Conservation (phyloP, 164 flowering plant species). For the Cinnamomum chago region DNA sequence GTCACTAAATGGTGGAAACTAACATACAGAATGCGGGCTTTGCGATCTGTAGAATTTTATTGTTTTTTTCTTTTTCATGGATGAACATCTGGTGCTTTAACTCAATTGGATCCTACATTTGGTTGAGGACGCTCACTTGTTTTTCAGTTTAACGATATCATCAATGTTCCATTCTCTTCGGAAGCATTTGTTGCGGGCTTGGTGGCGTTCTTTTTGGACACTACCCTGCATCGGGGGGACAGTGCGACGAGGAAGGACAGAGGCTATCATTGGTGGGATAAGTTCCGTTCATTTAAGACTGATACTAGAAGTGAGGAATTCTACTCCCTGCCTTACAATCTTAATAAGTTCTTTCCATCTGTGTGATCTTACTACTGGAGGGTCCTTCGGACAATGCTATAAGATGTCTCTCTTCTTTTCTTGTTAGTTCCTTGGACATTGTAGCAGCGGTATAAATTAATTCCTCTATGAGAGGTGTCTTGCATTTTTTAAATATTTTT, state of each 20-base stretch:
- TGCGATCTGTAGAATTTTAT: too few species aligned
- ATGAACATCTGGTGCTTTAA: background rate
- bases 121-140: conserved; percentile 1
- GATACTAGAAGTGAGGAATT: conserved; percentile 90
- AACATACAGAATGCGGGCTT: background rate
- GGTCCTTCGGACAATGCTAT: background rate
- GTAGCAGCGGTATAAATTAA: background rate
- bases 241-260: conserved; percentile 65
- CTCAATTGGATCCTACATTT: background rate
- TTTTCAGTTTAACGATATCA: conserved; percentile 84
- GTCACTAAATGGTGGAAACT: background rate
- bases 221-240: conserved; percentile 63
- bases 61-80: too few species aligned
- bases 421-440: background rate
- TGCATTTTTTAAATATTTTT: conserved; percentile 1
- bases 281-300: conserved; percentile 66
- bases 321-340: conserved; percentile 86
- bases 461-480: background rate
- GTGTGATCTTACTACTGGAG: conserved; percentile 34
- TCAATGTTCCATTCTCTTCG: conserved; percentile 80
- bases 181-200: conserved; percentile 85
- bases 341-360: conserved; percentile 93
- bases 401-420: background rate
- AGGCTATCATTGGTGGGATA: conserved; percentile 96
- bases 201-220: conserved; percentile 72